Conservation (phyloP, 257 asterid species). For the Handroanthus guayacan region DNA sequence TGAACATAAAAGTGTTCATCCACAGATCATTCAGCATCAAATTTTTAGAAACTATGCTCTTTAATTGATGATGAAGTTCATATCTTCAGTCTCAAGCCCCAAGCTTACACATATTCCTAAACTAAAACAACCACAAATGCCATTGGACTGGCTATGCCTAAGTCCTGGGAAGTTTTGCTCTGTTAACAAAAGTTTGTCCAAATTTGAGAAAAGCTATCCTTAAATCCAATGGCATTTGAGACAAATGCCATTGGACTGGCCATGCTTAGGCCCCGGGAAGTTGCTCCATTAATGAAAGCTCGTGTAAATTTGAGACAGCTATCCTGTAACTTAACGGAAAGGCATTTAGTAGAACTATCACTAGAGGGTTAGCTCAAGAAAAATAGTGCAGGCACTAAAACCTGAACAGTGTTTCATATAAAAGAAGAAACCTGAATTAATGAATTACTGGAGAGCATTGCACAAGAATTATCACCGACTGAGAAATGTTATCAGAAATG, state of each 20-base stretch:
- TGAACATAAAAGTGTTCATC: not conserved
- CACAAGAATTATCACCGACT: not conserved
- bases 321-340: not conserved
- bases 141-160: constrained; percentile 1
- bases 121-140: not conserved
- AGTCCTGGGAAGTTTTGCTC: constrained; percentile 4
- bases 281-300: too few relatives aligned
- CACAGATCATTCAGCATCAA: constrained; percentile 24
- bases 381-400: constrained; percentile 14
- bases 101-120: not conserved
- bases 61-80: not conserved
- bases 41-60: not conserved
- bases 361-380: not conserved
- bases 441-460: constrained; percentile 4
- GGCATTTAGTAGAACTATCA: not conserved
- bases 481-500: constrained; percentile 6
- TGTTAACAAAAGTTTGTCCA: not conserved
- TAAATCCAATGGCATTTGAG: too few relatives aligned
- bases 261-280: too few relatives aligned
- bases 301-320: too few relatives aligned
- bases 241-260: too few relatives aligned
- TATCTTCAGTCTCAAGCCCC: constrained; percentile 1
- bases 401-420: not conserved
- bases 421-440: constrained; percentile 4
- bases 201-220: constrained; percentile 12